These are phyloP conservation scores for Penicillium hordei DNA, from an alignment of 2,329 filamentous ascomycete species.

Conservation along the genomic window DNA sequence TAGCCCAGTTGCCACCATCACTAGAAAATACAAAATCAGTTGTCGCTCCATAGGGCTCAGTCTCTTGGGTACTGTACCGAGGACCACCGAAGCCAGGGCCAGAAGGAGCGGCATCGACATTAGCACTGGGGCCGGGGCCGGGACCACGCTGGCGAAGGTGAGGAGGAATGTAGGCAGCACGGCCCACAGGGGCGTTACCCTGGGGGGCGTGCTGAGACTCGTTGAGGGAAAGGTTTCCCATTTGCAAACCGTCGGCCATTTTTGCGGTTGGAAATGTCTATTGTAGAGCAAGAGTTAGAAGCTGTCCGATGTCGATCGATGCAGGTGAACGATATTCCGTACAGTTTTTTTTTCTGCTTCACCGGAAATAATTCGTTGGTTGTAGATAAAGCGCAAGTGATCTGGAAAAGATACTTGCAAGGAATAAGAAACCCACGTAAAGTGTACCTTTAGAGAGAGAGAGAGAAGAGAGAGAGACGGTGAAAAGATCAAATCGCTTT, in stretches of 20 bases:
- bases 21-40: constrained; percentile 24
- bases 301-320: not conserved
- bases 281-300: constrained; percentile 13
- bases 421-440: constrained; percentile 12
- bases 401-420: constrained; percentile 11
- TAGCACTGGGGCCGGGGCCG: constrained; percentile 5
- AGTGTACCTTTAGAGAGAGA: constrained; percentile 13
- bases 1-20: constrained; percentile 52
- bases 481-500: constrained; percentile 23
- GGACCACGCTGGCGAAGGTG: constrained; percentile 54
- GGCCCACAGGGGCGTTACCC: constrained; percentile 50
- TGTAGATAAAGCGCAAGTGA: constrained; percentile 13
- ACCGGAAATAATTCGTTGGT: constrained; percentile 12
- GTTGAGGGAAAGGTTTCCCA: constrained; percentile 51
- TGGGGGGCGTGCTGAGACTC: constrained; percentile 61
- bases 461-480: constrained; percentile 22
- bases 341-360: constrained; percentile 16
- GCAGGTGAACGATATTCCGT: constrained; percentile 11
- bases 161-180: constrained; percentile 65
- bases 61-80: constrained; percentile 32
- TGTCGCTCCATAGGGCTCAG: constrained; percentile 1
- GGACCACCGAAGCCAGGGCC: constrained; percentile 36
- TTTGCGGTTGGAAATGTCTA: constrained; percentile 27
- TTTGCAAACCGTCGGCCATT: constrained; percentile 44
- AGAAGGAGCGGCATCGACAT: constrained; percentile 39